phyloP scores from a whole-genome alignment of 345 rosid species.

The Euphorbia lathyris region DNA sequence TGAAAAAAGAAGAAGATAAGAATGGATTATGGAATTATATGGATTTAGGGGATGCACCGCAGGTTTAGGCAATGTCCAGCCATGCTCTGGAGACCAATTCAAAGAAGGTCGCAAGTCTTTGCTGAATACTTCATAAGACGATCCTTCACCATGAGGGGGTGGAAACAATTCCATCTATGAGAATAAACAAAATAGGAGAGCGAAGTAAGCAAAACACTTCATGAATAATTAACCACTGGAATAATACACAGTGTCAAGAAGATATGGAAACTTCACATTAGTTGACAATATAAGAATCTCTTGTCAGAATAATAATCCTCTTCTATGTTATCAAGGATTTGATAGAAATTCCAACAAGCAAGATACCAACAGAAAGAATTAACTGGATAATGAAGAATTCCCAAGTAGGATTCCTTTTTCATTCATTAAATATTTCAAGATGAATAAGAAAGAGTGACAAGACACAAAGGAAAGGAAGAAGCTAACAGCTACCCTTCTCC shows the following conservation, averaged over 20 bases:
- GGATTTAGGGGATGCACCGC: constrained; percentile 14
- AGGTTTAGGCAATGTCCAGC: constrained; percentile 46
- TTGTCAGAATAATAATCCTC: background rate
- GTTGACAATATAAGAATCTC: background rate
- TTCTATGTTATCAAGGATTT: background rate
- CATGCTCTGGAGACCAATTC: constrained; percentile 51
- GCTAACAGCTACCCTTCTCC: too few relatives aligned
- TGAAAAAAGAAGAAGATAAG: constrained; percentile 7
- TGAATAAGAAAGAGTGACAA: too few relatives aligned
- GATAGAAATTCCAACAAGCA: too few relatives aligned
- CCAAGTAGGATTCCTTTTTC: too few relatives aligned
- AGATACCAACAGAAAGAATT: too few relatives aligned
- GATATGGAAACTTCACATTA: background rate
- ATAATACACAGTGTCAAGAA: background rate
- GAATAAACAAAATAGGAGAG: background rate
- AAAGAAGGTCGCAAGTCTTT: constrained; percentile 59
- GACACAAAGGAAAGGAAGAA: too few relatives aligned
- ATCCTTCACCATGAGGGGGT: constrained; percentile 60
- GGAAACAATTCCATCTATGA: constrained; percentile 47
- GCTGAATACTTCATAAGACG: constrained; percentile 33
- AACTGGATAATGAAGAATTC: too few relatives aligned
- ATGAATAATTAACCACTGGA: background rate
- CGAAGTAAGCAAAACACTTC: background rate
- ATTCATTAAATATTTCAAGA: too few relatives aligned
- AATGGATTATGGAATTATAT: background rate